A percentile compares a stretch with the other conserved stretches of the same genome.
phyloP scores from a whole-genome alignment of 108 stramenopile species.

The Parmales sp. region DNA sequence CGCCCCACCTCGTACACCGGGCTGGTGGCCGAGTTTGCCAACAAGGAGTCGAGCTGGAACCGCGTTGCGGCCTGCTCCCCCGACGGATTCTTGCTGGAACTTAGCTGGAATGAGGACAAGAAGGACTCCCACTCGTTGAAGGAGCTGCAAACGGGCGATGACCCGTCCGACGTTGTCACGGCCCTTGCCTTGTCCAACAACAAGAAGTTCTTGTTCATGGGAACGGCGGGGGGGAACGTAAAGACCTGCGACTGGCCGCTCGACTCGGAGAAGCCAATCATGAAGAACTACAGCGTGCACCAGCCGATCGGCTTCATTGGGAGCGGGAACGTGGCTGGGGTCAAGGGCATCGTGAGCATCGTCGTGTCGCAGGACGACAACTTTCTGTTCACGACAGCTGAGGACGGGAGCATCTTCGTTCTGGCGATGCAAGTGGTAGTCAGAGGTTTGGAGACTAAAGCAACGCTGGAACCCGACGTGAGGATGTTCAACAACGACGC shows the following conservation, averaged over 20 bases:
- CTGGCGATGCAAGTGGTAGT: constrained; percentile 2
- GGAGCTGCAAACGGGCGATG: neutral
- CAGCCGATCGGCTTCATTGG: neutral
- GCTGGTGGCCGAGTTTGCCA: constrained; percentile 11
- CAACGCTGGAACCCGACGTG: constrained; percentile 1
- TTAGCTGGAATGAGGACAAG: constrained; percentile 5
- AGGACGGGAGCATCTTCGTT: constrained; percentile 25
- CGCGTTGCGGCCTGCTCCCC: constrained; percentile 8
- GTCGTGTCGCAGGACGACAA: neutral
- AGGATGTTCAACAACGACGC: neutral
- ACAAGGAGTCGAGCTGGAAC: neutral
- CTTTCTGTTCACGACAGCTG: constrained; percentile 16
- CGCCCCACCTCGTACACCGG: constrained; percentile 13
- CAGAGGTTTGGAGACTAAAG: neutral
- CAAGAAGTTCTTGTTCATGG: constrained; percentile 18
- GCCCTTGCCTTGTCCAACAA: constrained; percentile 6
- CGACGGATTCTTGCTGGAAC: constrained; percentile 13
- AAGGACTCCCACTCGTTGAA: neutral
- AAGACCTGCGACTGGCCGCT: constrained; percentile 17
- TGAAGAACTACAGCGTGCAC: neutral
- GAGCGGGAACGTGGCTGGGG: neutral
- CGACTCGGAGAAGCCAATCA: neutral
- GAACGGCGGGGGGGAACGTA: constrained; percentile 16
- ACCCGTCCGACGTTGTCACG: constrained; percentile 10
- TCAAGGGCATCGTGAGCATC: neutral